These are phyloP conservation scores for Trichoderma atrobrunneum DNA, from an alignment of 2,329 filamentous ascomycete genomes.

Conservation along the genomic window DNA sequence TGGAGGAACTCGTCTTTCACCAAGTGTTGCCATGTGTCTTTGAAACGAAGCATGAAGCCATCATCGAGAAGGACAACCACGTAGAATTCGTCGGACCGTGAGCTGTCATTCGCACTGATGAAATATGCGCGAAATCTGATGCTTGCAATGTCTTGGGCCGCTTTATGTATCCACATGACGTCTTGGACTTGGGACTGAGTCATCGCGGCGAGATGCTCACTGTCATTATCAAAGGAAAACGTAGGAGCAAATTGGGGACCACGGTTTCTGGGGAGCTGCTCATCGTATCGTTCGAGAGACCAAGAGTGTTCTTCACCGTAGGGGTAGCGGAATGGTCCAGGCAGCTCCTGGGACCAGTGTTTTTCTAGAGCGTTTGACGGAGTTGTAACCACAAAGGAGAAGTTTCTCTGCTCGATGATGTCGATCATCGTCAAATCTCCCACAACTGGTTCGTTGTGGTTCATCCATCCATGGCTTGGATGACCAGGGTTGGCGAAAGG, in stretches of 20 bases:
- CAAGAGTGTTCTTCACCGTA: not conserved
- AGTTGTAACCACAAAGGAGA: not conserved
- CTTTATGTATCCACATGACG: not conserved
- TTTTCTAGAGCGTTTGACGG: not conserved
- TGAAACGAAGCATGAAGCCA: too few relatives aligned
- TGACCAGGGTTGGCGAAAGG: not conserved
- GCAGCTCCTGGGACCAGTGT: not conserved
- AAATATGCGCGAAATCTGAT: accelerated
- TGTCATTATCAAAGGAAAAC: not conserved
- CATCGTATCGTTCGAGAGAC: not conserved
- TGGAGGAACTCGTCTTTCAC: too few relatives aligned
- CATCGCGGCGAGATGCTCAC: not conserved
- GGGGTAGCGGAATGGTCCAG: not conserved
- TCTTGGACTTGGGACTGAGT: not conserved
- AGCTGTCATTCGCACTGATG: accelerated
- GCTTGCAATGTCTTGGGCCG: accelerated
- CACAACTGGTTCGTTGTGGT: not conserved
- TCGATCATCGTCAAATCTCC: not conserved
- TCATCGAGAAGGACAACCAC: too few relatives aligned
- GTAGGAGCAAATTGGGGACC: not conserved
- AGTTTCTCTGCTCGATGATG: accelerated
- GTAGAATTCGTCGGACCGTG: not conserved
- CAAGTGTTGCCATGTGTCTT: too few relatives aligned
- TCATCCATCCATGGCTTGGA: not conserved
- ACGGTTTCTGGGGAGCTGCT: not conserved